Evolutionary conservation across 106 monocot species (phyloP), one percentile per base, ranked within the genome.

Genomic region (Platanthera zijinensis): DNA sequence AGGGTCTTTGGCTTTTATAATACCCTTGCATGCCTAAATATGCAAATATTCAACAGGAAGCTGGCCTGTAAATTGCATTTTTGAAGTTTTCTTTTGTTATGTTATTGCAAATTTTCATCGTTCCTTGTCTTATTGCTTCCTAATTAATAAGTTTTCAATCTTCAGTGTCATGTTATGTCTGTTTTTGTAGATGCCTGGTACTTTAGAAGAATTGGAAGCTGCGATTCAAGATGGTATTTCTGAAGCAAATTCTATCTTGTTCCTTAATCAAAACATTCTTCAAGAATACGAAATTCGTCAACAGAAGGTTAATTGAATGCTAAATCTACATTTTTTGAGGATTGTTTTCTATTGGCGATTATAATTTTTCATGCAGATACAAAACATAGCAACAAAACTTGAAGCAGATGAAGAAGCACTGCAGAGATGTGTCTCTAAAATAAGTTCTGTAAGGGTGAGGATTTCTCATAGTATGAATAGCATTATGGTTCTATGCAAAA

Each of bases 181-280:
- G 30, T 74, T 6, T 52, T 74, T 84, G 69, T 78, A 97, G 97
- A 94, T 99, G 97, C 97, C 97, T 69, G 83, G 50, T 69, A 94
- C 93, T 21, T 76, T 99, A 57, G 97, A 99, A 71, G 97, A 99
- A 79, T 75, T 99, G 50, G 87, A 99, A 83, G 87, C 89, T 79
- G 87, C 97, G 13, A 99, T 99, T 79, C 84, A 89, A 82, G 94
- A 99, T 79, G 84, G 67, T 73, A 80, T 82, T 52, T 87, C 94
- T 49, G 93, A 94, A 90, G 94, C 97, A 76, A 92, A 92, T 82
- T 91, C 94, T 59, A 99, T 99, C 67, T 80, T 99, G 10, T 92
- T 86, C 80, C 82, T 99, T 46, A 99, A 99, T 84, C 94, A 91
- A 69, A 99, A 99, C 77, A 84, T 99, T 85, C 83, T 99, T 69